A percentile compares a stretch with the other conserved stretches of the same genome.
Evolutionary conservation across 2,329 filamentous ascomycete species (phyloP).

Genomic region (Colletotrichum navitas): DNA sequence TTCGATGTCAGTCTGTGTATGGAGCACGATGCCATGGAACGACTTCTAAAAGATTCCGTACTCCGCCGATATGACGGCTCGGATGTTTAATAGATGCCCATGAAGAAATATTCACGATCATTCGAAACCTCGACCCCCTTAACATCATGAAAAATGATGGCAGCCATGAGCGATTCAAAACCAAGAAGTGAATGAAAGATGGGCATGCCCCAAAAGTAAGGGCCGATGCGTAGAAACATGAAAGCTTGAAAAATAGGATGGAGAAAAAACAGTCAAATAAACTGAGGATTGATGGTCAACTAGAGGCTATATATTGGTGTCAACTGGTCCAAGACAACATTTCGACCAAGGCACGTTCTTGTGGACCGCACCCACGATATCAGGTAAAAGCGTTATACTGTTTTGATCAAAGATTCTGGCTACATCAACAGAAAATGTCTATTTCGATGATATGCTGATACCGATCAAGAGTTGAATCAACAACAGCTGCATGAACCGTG

Average conservation of each 20-base stretch:
- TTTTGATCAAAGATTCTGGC: slow-evolving; percentile 74
- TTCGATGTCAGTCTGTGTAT: slow-evolving; percentile 53
- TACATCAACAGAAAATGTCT: background rate
- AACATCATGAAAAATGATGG: accelerated
- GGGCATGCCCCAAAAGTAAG: background rate
- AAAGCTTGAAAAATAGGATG: too few relatives aligned
- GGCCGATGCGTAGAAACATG: accelerated
- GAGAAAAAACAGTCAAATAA: background rate
- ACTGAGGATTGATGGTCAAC: background rate
- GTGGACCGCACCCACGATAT: slow-evolving; percentile 65
- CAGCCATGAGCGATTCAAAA: accelerated
- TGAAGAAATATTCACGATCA: accelerated
- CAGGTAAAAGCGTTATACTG: slow-evolving; percentile 76
- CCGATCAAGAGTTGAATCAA: background rate
- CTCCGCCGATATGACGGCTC: slow-evolving; percentile 26
- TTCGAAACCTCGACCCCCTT: background rate
- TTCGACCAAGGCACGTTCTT: background rate
- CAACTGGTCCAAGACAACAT: background rate
- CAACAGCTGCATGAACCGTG: background rate
- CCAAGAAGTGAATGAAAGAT: accelerated
- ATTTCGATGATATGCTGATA: accelerated
- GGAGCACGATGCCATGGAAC: slow-evolving; percentile 47
- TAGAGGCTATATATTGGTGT: background rate
- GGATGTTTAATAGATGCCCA: background rate
- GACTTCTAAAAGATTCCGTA: slow-evolving; percentile 47